Evolutionary conservation across 2,329 filamentous ascomycete genomes (phyloP).

Genomic region (Magnaporthiopsis rhizophila): DNA sequence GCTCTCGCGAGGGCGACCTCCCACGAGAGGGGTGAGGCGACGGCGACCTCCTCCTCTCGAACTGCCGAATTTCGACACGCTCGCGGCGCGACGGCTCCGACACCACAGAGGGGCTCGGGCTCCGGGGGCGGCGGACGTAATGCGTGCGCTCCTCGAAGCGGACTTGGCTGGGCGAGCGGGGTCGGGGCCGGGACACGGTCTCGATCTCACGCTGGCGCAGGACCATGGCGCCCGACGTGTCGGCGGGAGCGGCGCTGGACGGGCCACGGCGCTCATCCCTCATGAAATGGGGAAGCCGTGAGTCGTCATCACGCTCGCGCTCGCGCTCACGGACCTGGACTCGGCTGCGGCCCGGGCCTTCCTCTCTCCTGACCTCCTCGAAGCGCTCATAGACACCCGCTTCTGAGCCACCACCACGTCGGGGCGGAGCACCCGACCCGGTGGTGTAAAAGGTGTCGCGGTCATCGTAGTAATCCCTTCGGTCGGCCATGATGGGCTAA

Average conservation of each 20-base stretch:
- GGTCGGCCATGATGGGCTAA: slow-evolving; percentile 2
- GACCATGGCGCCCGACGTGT: slow-evolving; percentile 41
- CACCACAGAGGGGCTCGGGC: slow-evolving; percentile 26
- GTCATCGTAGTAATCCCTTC: slow-evolving; percentile 7
- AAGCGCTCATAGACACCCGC: slow-evolving; percentile 4
- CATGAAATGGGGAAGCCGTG: slow-evolving; percentile 41
- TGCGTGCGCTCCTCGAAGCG: slow-evolving; percentile 29
- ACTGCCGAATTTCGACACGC: slow-evolving; percentile 21
- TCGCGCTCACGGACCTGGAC: slow-evolving; percentile 30
- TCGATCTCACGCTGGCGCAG: slow-evolving; percentile 48
- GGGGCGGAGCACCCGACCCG: slow-evolving; percentile 1
- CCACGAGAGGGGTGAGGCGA: slow-evolving; percentile 22
- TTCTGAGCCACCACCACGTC: slow-evolving; percentile 3
- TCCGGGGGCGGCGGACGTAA: slow-evolving; percentile 31
- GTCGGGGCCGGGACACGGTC: slow-evolving; percentile 38
- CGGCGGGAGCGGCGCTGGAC: slow-evolving; percentile 22
- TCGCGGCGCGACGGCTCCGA: slow-evolving; percentile 19
- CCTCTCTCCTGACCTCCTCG: slow-evolving; percentile 4
- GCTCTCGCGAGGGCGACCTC: slow-evolving; percentile 30
- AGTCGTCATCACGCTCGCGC: slow-evolving; percentile 33
- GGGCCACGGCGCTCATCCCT: slow-evolving; percentile 35
- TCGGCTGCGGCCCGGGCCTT: not conserved
- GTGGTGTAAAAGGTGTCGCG: slow-evolving; percentile 7
- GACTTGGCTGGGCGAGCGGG: slow-evolving; percentile 33
- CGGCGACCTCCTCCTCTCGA: slow-evolving; percentile 27